Evolutionary conservation across 2,329 filamentous ascomycete species (phyloP).

Genomic region (Ampelomyces quisqualis): DNA sequence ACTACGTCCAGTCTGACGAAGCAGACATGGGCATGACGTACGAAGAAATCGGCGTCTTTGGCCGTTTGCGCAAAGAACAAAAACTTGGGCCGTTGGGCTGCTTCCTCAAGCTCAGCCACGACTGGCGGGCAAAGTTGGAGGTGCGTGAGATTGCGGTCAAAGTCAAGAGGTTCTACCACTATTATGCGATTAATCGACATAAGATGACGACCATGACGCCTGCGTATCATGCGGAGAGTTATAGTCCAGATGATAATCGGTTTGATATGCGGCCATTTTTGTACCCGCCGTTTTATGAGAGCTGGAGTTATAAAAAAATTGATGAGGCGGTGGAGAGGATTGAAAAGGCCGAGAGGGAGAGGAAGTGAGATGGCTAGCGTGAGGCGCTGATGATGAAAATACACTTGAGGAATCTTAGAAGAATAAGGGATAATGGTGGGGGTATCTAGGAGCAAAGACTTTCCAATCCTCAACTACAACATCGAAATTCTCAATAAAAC

Average conservation of each 20-base stretch:
- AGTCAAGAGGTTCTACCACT: slow-evolving; percentile 47
- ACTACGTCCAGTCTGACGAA: slow-evolving; percentile 61
- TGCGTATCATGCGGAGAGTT: slow-evolving; percentile 46
- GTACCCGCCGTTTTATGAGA: slow-evolving; percentile 48
- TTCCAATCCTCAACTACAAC: too few relatives aligned
- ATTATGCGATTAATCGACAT: slow-evolving; percentile 39
- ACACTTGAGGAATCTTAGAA: not conserved
- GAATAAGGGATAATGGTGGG: too few relatives aligned
- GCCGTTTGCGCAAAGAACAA: slow-evolving; percentile 54
- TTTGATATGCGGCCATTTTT: slow-evolving; percentile 50
- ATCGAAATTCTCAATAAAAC: too few relatives aligned
- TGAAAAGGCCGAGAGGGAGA: slow-evolving; percentile 14
- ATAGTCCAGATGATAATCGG: slow-evolving; percentile 59
- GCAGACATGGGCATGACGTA: slow-evolving; percentile 54
- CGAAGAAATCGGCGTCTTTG: slow-evolving; percentile 56
- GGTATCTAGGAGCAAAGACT: too few relatives aligned
- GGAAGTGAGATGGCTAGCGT: not conserved
- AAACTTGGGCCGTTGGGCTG: slow-evolving; percentile 53
- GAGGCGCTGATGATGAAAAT: not conserved
- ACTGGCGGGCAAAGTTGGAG: slow-evolving; percentile 48
- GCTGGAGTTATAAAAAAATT: slow-evolving; percentile 44
- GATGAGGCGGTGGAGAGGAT: slow-evolving; percentile 37
- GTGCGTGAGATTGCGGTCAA: slow-evolving; percentile 51
- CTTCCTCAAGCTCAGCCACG: slow-evolving; percentile 55
- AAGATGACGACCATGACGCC: slow-evolving; percentile 35